phyloP scores from a whole-genome alignment of 2,329 filamentous ascomycete species.

The Microsporum ferrugineum region DNA sequence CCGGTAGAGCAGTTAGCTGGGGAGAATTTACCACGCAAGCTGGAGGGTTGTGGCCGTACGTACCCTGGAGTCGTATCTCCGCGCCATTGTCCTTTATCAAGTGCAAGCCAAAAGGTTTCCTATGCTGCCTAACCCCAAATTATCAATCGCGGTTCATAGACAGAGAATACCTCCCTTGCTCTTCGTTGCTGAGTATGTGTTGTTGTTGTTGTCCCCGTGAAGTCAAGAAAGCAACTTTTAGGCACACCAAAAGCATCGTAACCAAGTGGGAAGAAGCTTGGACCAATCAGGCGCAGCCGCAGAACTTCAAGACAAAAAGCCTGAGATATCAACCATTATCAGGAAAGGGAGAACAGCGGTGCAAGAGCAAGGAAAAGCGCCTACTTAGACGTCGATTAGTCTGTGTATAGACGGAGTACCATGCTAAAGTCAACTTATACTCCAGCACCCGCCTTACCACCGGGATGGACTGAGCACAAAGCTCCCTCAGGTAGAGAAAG shows the following conservation, averaged over 20 bases:
- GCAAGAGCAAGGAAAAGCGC: not conserved
- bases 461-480: constrained; percentile 88
- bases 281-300: constrained; percentile 10
- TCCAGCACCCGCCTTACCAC: constrained; percentile 54
- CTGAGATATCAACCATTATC: not conserved
- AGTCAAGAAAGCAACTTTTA: constrained; percentile 8
- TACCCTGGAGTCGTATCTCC: constrained; percentile 95
- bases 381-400: not conserved
- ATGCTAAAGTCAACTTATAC: constrained; percentile 75
- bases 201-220: not conserved
- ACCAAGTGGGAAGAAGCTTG: constrained; percentile 10
- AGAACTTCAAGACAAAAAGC: constrained; percentile 1
- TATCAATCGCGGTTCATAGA: not conserved
- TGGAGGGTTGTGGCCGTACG: constrained; percentile 23
- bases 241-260: constrained; percentile 16
- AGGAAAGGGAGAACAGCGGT: not conserved
- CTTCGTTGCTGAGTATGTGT: constrained; percentile 7
- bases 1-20: constrained; percentile 17
- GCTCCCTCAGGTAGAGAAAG: constrained; percentile 55
- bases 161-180: not conserved
- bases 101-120: not conserved
- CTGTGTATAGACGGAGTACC: not conserved
- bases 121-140: not conserved
- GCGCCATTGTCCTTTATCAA: constrained; percentile 56
- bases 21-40: not conserved